Base-by-base conservation (phyloP, 208 protist species). In the Zelonia costaricensis region DNA sequence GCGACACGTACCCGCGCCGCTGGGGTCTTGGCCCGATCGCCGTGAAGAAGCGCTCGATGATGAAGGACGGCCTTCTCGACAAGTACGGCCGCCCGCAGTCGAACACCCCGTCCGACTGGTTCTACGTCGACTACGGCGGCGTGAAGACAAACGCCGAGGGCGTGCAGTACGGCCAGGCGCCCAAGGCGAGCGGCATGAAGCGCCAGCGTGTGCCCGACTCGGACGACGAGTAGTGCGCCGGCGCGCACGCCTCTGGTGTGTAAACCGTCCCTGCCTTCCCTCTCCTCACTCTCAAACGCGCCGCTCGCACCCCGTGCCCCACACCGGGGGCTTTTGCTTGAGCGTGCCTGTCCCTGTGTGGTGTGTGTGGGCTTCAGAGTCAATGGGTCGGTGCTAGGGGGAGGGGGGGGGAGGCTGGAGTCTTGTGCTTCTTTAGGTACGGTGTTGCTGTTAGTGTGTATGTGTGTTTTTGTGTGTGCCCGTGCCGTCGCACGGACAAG, bases 81-180 rank as follows among this genome's bases (percentile, higher is more conserved):
- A 99, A 99, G 86, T 98, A 98, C 81, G 98, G 98, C 27, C 84
- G 93, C 46, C 87, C 94, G 38, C 99, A 99, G 76, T 97, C 98
- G 47, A 93, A 93, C 51, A 99, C 99, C 23, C 99, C 99, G 23
- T 82, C 69, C 4, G 82, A 98, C 22, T 99, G 97, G 97, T 94
- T 86, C 46, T 99, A 99, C 65, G 82, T 94, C 18, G 94, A 99
- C 71, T 97, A 95, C 71, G 82, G 76, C 55, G 90, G 89, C 48
- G 82, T 92, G 25, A 88, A 87, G 55, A 87, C 79, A 23, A 95
- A 96, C 77, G 87, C 89, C 7, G 85, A 92, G 52, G 88, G 84
- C 30, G 81, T 92, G 18, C 80, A 84, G 53, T 92, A 96, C 55
- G 87, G 81, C 45, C 68, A 87, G 38, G 77, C 73, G 5, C 82